A percentile compares a stretch with the other conserved stretches of the same genome.
These are phyloP conservation scores for Ophiosphaerella narmari DNA, from an alignment of 2,329 filamentous ascomycete genomes.

Conservation along the genomic window DNA sequence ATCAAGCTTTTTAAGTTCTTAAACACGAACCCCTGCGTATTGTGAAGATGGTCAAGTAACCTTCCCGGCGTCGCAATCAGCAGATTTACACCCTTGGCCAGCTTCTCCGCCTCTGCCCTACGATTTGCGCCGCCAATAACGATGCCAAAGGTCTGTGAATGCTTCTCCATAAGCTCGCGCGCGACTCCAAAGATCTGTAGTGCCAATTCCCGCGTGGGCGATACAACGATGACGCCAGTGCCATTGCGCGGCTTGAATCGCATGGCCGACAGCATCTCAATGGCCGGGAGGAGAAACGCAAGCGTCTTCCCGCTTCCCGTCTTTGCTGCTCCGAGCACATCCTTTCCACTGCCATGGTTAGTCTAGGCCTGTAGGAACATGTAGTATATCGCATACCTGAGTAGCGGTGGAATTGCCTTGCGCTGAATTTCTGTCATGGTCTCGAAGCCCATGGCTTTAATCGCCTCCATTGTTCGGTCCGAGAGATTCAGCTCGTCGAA, in stretches of 20 bases:
- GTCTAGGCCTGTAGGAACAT: background rate
- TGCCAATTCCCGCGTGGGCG: conserved; percentile 89
- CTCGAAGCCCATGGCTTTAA: conserved; percentile 89
- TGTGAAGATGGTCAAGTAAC: conserved; percentile 90
- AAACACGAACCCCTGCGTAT: conserved; percentile 85
- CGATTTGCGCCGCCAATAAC: conserved; percentile 94
- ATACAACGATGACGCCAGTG: conserved; percentile 83
- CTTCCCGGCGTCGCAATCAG: conserved; percentile 92
- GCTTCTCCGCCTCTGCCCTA: conserved; percentile 89
- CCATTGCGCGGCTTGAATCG: conserved; percentile 94
- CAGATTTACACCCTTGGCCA: conserved; percentile 91
- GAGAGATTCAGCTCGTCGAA: conserved; percentile 85
- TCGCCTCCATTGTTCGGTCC: conserved; percentile 85
- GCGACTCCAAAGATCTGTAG: conserved; percentile 97
- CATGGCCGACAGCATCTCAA: conserved; percentile 89
- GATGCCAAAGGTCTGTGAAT: conserved; percentile 94
- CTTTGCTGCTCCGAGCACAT: conserved; percentile 94
- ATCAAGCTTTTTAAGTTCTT: conserved; percentile 92
- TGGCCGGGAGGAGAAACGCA: conserved; percentile 89
- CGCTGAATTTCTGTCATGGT: conserved; percentile 96
- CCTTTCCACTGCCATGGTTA: conserved; percentile 62
- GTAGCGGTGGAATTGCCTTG: conserved; percentile 81
- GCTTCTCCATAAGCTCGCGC: conserved; percentile 86
- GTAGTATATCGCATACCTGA: conserved; percentile 56
- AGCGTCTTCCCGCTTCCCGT: conserved; percentile 95